Base-by-base conservation (phyloP, 345 rosid species). In the Trapa incisa region DNA sequence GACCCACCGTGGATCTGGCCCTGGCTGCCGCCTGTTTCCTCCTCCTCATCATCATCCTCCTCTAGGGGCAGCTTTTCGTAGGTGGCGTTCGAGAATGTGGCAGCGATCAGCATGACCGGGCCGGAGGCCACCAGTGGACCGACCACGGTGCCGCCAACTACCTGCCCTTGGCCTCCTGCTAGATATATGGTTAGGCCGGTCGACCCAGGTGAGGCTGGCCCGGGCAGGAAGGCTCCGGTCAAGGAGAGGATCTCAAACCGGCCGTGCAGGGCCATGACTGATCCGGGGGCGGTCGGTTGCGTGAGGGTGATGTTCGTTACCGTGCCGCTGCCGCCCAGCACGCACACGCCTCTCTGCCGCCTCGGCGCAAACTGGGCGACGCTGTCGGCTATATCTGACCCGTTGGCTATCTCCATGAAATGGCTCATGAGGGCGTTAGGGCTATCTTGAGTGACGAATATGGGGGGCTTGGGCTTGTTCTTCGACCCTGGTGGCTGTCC, bases 341-440 rank as follows among this genome's bases (percentile, higher is more conserved):
- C 88, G 36, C 86, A 84, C 13, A 84, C 81, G 1, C 88, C 88
- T 36, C 86, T 75, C 65, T 84, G 88, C 15, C 88, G 79, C 37
- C 80, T 61, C 64, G 86, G 76, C 2, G 88, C 82, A 32, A 84
- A 84, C 39, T 78, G 81, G 32, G 88, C 88, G 37, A 84, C 78
- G 68, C 82, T 72, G 60, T 84, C 86, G 0, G 88, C 88, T 10
- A 84, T 75, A 47, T 84, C 85, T 33, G 86, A 72, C 6, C 88
- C 88, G 10, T 73, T 76, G 8, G 82, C 76, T 35, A 84, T 75
- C 73, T 84, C 88, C 80, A 84, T 75, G 35, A 84, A 81, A 38
- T 84, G 88, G 75, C 88, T 84, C n/a, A 80, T 80, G 42, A 84
- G 81, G 53, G 85, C 81, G 62, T 81, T 84, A 68, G 88, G 88